These are phyloP conservation scores for Cryphonectria nitschkei DNA, from an alignment of 2,329 filamentous ascomycete species.

Conservation along the genomic window DNA sequence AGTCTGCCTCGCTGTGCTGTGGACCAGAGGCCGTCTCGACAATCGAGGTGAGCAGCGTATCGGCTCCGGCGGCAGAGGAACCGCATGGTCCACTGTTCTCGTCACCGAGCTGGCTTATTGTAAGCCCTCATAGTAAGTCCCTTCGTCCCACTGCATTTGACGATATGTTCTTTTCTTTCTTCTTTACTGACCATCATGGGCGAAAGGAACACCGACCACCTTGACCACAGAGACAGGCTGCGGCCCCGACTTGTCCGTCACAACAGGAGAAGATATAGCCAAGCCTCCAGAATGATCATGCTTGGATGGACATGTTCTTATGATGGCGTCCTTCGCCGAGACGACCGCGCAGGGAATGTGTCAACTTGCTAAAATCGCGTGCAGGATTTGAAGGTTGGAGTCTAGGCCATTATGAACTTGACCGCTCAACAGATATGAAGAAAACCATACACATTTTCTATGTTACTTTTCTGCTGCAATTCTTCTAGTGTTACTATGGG, in stretches of 20 bases:
- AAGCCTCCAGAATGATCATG: not conserved
- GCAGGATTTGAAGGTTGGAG: no score
- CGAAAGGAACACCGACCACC: not conserved
- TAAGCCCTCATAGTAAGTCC: not conserved
- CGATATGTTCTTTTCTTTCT: not conserved
- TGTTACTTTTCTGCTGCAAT: no score
- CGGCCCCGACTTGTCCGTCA: not conserved
- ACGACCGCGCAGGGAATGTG: no score
- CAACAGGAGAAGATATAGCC: not conserved
- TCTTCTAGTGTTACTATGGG: no score
- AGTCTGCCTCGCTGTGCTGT: slow-evolving; percentile 8
- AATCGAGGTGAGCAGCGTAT: not conserved
- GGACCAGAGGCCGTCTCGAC: slow-evolving; percentile 1
- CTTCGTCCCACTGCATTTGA: not conserved
- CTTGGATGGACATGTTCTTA: no score
- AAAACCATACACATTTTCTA: no score
- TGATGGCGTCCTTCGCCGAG: no score
- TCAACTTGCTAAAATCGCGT: no score
- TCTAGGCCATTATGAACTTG: no score
- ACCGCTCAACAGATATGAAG: no score
- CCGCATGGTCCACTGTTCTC: not conserved
- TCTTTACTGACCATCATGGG: not conserved
- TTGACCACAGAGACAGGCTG: slow-evolving; percentile 4
- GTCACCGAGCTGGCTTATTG: slow-evolving; percentile 10
- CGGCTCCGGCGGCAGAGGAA: not conserved